Evolutionary conservation across 352 stramenopile species (phyloP).

Genomic region (Globisporangium yorkense): DNA sequence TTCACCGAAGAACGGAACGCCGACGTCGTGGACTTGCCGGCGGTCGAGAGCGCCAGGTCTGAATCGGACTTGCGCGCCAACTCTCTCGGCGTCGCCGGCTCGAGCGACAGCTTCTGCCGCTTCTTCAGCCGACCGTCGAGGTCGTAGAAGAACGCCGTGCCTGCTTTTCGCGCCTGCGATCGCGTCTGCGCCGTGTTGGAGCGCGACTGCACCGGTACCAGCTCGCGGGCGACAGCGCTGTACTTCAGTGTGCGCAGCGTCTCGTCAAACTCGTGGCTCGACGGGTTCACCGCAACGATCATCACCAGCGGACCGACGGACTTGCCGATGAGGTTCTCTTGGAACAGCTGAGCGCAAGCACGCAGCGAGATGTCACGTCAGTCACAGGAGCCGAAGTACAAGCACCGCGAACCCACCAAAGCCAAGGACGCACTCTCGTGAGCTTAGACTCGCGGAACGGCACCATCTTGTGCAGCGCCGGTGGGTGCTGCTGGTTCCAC

Average conservation of each 20-base stretch:
- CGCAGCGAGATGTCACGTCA: background rate
- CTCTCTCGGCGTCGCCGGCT: slow-evolving; percentile 10
- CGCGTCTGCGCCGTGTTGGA: slow-evolving; percentile 22
- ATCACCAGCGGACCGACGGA: slow-evolving; percentile 89
- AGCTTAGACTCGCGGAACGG: slow-evolving; percentile 97
- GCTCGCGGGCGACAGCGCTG: slow-evolving; percentile 87
- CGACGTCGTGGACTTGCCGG: slow-evolving; percentile 1
- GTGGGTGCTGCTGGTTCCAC: slow-evolving; percentile 84
- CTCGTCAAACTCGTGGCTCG: slow-evolving; percentile 93
- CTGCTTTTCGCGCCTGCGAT: slow-evolving; percentile 5
- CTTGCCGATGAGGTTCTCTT: slow-evolving; percentile 89
- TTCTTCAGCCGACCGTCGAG: slow-evolving; percentile 45
- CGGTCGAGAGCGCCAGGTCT: slow-evolving; percentile 6
- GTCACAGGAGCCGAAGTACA: background rate
- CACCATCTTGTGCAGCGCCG: slow-evolving; percentile 85
- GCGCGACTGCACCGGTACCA: slow-evolving; percentile 60
- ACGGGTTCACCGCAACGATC: slow-evolving; percentile 96
- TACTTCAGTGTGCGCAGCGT: slow-evolving; percentile 95
- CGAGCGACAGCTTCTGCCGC: slow-evolving; percentile 21
- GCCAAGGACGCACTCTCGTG: slow-evolving; percentile 46
- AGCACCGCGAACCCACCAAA: background rate
- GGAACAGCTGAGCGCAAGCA: slow-evolving; percentile 81
- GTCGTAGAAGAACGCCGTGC: slow-evolving; percentile 37
- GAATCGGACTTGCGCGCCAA: slow-evolving; percentile 2
- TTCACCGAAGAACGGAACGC: slow-evolving; percentile 1